Percentiles rank a stretch among this genome's conserved stretches.
These are phyloP conservation scores for Saksenaea oblongispora DNA, from an alignment of 371 early-diverging fungal species.

Conservation along the genomic window DNA sequence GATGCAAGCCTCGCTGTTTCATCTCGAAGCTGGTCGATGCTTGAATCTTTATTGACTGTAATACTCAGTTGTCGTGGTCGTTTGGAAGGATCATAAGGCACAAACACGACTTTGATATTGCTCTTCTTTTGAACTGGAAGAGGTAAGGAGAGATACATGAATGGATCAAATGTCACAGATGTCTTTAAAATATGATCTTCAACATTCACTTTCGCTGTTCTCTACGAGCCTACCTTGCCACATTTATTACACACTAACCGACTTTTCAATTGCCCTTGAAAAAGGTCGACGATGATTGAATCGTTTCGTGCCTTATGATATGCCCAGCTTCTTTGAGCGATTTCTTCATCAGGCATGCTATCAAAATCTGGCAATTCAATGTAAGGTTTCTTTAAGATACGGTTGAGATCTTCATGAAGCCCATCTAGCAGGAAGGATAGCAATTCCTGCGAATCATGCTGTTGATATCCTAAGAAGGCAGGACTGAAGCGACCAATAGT, in stretches of 20 bases:
- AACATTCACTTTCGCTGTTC: neutral
- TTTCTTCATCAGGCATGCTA: slow-evolving; percentile 50
- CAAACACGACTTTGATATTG: slow-evolving; percentile 39
- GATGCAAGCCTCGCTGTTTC: slow-evolving; percentile 47
- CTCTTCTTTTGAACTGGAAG: slow-evolving; percentile 39
- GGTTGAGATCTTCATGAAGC: slow-evolving; percentile 59
- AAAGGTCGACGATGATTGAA: slow-evolving; percentile 63
- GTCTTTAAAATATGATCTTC: slow-evolving; percentile 17
- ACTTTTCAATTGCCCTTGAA: slow-evolving; percentile 70
- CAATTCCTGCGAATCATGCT: slow-evolving; percentile 55
- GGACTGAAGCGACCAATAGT: slow-evolving; percentile 48
- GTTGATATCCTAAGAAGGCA: slow-evolving; percentile 54
- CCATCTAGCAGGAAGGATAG: slow-evolving; percentile 35
- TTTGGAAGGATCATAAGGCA: slow-evolving; percentile 39
- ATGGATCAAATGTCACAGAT: slow-evolving; percentile 64
- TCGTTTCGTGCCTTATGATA: slow-evolving; percentile 50
- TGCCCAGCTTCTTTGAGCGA: slow-evolving; percentile 42
- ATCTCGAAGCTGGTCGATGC: slow-evolving; percentile 48
- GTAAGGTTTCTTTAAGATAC: slow-evolving; percentile 63
- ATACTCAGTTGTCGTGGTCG: slow-evolving; percentile 13
- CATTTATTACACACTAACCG: slow-evolving; percentile 62
- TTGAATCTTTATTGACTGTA: slow-evolving; percentile 44
- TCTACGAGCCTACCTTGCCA: slow-evolving; percentile 10
- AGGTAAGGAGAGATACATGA: slow-evolving; percentile 57
- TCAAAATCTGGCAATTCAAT: slow-evolving; percentile 67